phyloP scores from a whole-genome alignment of 1,284 basidiomycete species.

The Fomes fomentarius region DNA sequence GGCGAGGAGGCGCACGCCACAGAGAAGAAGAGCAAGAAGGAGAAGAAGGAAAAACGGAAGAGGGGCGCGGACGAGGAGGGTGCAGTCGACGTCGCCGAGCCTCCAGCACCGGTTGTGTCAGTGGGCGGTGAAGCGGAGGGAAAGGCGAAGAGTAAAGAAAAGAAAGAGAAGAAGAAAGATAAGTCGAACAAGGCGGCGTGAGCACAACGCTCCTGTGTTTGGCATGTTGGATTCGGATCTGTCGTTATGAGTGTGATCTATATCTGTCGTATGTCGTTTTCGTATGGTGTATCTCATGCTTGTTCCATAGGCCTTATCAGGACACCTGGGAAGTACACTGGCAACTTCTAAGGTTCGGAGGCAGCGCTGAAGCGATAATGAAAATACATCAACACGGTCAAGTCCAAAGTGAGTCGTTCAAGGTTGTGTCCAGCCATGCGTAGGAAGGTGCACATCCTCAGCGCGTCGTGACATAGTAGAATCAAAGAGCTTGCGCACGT shows the following conservation, averaged over 20 bases:
- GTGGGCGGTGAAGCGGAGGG: conserved; percentile 13
- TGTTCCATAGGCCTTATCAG: too few species aligned
- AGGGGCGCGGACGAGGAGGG: conserved; percentile 28
- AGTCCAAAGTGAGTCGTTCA: too few species aligned
- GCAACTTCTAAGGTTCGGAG: too few species aligned
- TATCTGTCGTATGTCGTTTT: neutral
- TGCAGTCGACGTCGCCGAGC: conserved; percentile 17
- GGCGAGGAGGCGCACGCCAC: conserved; percentile 16
- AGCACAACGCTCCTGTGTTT: neutral
- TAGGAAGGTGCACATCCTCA: too few species aligned
- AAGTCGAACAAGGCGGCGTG: conserved; percentile 27
- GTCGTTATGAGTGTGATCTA: neutral
- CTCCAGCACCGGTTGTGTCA: neutral
- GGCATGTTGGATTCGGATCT: neutral
- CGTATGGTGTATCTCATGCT: too few species aligned
- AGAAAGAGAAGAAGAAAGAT: conserved; percentile 34
- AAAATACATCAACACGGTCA: too few species aligned
- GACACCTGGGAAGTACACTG: too few species aligned
- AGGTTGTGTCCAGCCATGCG: too few species aligned
- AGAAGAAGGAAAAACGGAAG: conserved; percentile 29
- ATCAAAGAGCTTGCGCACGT: too few species aligned
- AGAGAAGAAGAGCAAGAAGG: conserved; percentile 30
- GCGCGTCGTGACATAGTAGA: too few species aligned
- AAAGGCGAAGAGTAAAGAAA: conserved; percentile 29
- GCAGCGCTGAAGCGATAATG: too few species aligned